These are phyloP conservation scores for Staphylotrichum tortipilum DNA, from an alignment of 495 filamentous ascomycete genomes.

Conservation along the genomic window DNA sequence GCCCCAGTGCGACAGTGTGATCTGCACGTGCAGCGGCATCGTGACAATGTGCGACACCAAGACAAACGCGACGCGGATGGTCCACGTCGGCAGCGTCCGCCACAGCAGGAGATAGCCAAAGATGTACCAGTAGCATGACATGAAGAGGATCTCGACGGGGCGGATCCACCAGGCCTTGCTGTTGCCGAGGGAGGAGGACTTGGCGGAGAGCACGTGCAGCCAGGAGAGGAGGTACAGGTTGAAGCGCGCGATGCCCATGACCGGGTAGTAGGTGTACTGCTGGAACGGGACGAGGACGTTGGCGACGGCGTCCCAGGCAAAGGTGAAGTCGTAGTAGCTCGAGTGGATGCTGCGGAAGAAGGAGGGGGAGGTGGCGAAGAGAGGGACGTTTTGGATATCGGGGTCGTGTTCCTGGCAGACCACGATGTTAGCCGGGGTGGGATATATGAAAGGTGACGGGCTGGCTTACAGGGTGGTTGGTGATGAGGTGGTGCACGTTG, in stretches of 20 bases:
- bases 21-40: constrained; percentile 84
- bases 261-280: constrained; percentile 73
- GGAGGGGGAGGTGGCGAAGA: constrained; percentile 84
- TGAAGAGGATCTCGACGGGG: constrained; percentile 77
- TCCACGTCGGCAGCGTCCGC: constrained; percentile 59
- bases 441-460: not conserved
- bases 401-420: constrained; percentile 67
- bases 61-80: constrained; percentile 61
- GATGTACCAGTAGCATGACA: constrained; percentile 86
- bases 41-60: constrained; percentile 81
- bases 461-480: constrained; percentile 62
- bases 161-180: constrained; percentile 72
- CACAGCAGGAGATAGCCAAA: constrained; percentile 60
- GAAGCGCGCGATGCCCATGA: constrained; percentile 79
- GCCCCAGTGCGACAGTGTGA: constrained; percentile 92
- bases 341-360: constrained; percentile 70
- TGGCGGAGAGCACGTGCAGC: constrained; percentile 61
- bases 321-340: constrained; percentile 78
- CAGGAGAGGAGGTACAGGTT: constrained; percentile 83
- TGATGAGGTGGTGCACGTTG: constrained; percentile 97
- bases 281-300: constrained; percentile 66
- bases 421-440: not conserved
- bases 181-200: constrained; percentile 25
- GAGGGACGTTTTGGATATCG: constrained; percentile 92
- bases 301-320: constrained; percentile 76